Evolutionary conservation across 1,139 yeast species (phyloP).

Genomic region (Lodderomyces pseudojiufengensis): DNA sequence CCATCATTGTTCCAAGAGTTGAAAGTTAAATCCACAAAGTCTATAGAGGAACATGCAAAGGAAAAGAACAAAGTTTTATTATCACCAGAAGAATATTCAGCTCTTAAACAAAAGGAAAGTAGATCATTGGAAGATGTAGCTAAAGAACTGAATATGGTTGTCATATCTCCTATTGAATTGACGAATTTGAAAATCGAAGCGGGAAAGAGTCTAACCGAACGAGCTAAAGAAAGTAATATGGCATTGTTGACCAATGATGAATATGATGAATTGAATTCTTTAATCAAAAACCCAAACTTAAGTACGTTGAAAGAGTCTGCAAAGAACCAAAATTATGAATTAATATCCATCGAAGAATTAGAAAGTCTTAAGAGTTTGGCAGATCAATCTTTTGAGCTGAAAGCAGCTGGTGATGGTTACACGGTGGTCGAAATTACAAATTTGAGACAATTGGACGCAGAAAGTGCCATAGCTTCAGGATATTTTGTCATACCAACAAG

Average conservation of each 20-base stretch:
- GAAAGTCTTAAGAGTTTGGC: slow-evolving; percentile 11
- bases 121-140: slow-evolving; percentile 13
- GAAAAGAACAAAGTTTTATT: slow-evolving; percentile 25
- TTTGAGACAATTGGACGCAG: slow-evolving; percentile 2
- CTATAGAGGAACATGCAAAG: slow-evolving; percentile 8
- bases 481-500: no score
- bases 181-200: slow-evolving; percentile 9
- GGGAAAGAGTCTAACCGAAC: slow-evolving; percentile 11
- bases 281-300: slow-evolving; percentile 21
- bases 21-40: slow-evolving; percentile 5
- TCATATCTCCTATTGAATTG: slow-evolving; percentile 9
- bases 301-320: slow-evolving; percentile 25
- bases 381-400: slow-evolving; percentile 15
- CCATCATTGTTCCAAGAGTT: slow-evolving; percentile 6
- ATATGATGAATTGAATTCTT: slow-evolving; percentile 12
- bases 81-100: slow-evolving; percentile 15
- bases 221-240: slow-evolving; percentile 18
- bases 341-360: slow-evolving; percentile 12
- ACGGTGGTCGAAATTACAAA: slow-evolving; percentile 19
- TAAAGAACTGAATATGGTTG: slow-evolving; percentile 13
- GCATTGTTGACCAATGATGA: slow-evolving; percentile 23
- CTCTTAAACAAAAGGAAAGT: slow-evolving; percentile 12
- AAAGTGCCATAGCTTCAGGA: no score
- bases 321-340: slow-evolving; percentile 7
- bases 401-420: slow-evolving; percentile 16